phyloP scores from a whole-genome alignment of 495 filamentous ascomycete species.

The Lophiostoma macrostomum region DNA sequence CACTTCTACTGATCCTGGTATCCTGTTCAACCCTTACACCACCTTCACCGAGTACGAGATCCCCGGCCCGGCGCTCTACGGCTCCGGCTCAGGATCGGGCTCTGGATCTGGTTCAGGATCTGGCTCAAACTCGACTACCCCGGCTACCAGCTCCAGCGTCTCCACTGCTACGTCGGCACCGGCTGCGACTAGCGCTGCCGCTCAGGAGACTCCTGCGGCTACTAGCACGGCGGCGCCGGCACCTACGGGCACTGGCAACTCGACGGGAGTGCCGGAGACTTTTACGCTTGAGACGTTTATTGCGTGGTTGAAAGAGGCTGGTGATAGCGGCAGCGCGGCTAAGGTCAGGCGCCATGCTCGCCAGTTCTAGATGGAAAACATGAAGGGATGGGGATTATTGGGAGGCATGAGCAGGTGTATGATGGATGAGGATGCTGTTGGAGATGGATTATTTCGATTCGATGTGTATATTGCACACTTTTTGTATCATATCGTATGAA shows the following conservation, averaged over 20 bases:
- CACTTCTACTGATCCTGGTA: slow-evolving; percentile 17
- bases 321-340: neutral
- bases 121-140: neutral
- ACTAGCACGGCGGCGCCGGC: neutral
- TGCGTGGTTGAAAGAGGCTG: slow-evolving; percentile 1
- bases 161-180: slow-evolving; percentile 8
- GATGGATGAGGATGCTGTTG: too few species aligned
- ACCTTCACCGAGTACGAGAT: slow-evolving; percentile 17
- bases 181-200: neutral
- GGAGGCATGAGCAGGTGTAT: too few species aligned
- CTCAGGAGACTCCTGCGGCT: neutral
- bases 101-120: neutral
- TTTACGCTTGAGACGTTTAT: slow-evolving; percentile 13
- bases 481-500: too few species aligned
- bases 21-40: slow-evolving; percentile 22
- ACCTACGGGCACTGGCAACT: neutral
- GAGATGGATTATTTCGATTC: too few species aligned
- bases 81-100: neutral
- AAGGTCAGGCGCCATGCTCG: slow-evolving; percentile 7
- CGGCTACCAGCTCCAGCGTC: neutral
- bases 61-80: slow-evolving; percentile 23
- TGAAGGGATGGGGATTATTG: neutral
- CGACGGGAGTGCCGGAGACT: neutral
- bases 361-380: neutral
- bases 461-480: too few species aligned